Evolutionary conservation across 257 asterid genomes (phyloP).

Genomic region (Leptodermis oblonga): DNA sequence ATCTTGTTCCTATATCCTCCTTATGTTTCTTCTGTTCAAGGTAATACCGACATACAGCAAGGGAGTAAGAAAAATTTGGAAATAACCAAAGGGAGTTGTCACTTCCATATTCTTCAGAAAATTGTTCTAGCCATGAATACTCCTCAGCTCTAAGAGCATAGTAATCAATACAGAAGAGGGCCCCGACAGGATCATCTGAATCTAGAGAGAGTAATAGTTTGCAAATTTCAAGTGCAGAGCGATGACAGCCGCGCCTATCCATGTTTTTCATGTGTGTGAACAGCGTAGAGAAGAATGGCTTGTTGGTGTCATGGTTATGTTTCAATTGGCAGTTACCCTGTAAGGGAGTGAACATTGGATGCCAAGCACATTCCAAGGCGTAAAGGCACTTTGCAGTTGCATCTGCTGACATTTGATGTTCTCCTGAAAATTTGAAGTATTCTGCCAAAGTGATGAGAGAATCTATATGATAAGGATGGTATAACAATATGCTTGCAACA

Average conservation of each 20-base stretch:
- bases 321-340: constrained; percentile 59
- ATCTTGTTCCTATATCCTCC: constrained; percentile 20
- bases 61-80: constrained; percentile 84
- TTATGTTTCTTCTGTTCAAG: constrained; percentile 45
- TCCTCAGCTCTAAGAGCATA: constrained; percentile 81
- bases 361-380: constrained; percentile 94
- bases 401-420: constrained; percentile 89
- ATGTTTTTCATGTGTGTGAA: constrained; percentile 82
- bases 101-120: constrained; percentile 63
- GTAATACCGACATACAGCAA: constrained; percentile 69
- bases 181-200: constrained; percentile 86
- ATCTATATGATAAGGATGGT: constrained; percentile 88
- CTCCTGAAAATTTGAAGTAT: constrained; percentile 87
- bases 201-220: constrained; percentile 82
- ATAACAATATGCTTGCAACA: constrained; percentile 59
- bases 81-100: constrained; percentile 85
- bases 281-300: constrained; percentile 70
- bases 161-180: constrained; percentile 79
- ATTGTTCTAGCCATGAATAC: constrained; percentile 73
- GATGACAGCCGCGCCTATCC: constrained; percentile 96
- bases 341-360: constrained; percentile 70
- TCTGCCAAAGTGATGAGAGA: constrained; percentile 81
- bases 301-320: constrained; percentile 69
- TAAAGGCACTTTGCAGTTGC: constrained; percentile 74
- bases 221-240: constrained; percentile 90